Base-by-base conservation (phyloP, 179 eudicot species). In the Kewa caespitosa region DNA sequence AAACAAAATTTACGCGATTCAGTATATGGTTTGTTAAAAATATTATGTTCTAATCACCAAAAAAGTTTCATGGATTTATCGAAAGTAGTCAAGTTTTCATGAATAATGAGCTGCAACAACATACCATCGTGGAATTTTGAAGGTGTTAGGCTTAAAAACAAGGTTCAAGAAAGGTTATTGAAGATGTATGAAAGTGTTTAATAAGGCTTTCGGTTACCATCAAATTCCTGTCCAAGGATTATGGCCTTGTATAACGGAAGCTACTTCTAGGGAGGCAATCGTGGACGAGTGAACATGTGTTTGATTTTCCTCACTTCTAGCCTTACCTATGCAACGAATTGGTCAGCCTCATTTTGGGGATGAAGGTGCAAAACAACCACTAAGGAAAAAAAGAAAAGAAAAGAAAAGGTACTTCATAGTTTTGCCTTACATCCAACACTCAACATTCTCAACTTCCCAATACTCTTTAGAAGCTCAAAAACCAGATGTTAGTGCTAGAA, bases 81-180 rank as follows among this genome's bases (percentile, higher is more conserved):
- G 8, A 54, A 9, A 54, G n/a, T n/a, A n/a, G n/a, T n/a, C n/a
- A n/a, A n/a, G n/a, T n/a, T n/a, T n/a, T n/a, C n/a, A n/a, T n/a
- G n/a, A n/a, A n/a, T n/a, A n/a, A 34, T 22, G 28, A 67, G 64
- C 15, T 37, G 12, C 30, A n/a, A 61, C 27, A 23, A 67, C 59
- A 7, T 77, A 81, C 84, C 84, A 81, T 81, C 27, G 8, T 73
- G 30, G 15, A n/a, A 73, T 38, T 50, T 66, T 38, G 27, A 43
- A 59, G 48, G 15, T 37, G 31, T 38, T 25, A 18, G 27, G 6
- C 31, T 28, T 23, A 13, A 1, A 57, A 57, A 41, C n/a, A 7
- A 39, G 28, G n/a, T 57, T 28, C 36, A 74, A 48, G 65, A 76
- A 72, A 72, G 36, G 72, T 48, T 69, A 38, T 46, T 46, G 46